Evolutionary conservation across 192 early-diverging fungal species (phyloP).

Genomic region (Mortierella antarctica): DNA sequence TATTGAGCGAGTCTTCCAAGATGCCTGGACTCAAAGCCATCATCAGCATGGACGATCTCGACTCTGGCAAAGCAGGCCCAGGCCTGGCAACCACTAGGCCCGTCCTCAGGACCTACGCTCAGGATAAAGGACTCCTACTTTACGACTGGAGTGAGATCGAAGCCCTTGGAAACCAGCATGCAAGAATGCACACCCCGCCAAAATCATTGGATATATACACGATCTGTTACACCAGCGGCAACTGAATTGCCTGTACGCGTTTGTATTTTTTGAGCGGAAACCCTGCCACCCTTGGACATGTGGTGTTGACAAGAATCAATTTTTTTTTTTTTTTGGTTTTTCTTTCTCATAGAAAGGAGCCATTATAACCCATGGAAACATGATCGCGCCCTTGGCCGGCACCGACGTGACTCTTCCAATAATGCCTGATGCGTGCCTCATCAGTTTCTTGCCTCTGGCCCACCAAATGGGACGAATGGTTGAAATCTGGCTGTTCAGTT

Average conservation of each 20-base stretch:
- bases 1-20: conserved; percentile 41
- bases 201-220: conserved; percentile 71
- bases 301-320: neutral
- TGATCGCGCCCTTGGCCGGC: conserved; percentile 60
- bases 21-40: conserved; percentile 76
- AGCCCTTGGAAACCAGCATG: conserved; percentile 64
- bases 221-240: conserved; percentile 88
- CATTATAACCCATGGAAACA: conserved; percentile 89
- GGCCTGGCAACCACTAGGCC: conserved; percentile 7
- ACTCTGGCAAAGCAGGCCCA: conserved; percentile 27
- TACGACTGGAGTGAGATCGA: conserved; percentile 69
- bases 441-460: conserved; percentile 89
- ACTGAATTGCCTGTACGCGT: conserved; percentile 77
- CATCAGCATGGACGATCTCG: conserved; percentile 76
- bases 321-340: neutral
- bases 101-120: conserved; percentile 64
- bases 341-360: conserved; percentile 54
- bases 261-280: neutral
- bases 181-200: conserved; percentile 65
- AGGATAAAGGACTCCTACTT: conserved; percentile 65
- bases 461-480: conserved; percentile 46
- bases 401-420: neutral
- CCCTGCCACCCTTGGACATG: neutral
- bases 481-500: conserved; percentile 3
- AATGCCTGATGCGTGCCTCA: conserved; percentile 3